Base-by-base conservation (phyloP, 2,329 filamentous ascomycete species). In the Neonectria coccinea region DNA sequence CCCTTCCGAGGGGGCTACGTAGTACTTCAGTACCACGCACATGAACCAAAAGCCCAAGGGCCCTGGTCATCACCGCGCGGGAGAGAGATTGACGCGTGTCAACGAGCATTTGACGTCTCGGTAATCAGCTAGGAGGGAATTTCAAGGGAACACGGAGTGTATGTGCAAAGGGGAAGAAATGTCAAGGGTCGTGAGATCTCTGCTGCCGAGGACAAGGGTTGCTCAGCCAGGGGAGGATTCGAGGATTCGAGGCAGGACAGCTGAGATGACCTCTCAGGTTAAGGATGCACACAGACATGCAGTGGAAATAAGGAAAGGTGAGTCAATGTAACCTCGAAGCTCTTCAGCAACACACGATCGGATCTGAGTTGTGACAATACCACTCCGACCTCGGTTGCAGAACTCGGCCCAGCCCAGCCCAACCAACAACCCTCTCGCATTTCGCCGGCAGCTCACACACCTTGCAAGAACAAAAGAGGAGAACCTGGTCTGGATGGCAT, bases 81-180 rank as follows among this genome's bases (percentile, higher is more conserved):
- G 42, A 53, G 54, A 48, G 45, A 52, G 57, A 53, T 52, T 60
- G 50, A 60, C 31, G 50, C 22, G 57, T 45, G 57, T 48, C 52
- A 31, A 33, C 5, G 42, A 39, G 27, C 18, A 12, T 50, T 52
- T 52, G 44, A 54, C 31, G 22, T 44, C 25, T 47, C 50, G 50
- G 50, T 31, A 54, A 60, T 59, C 56, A 59, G n/a, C 36, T 25
- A 42, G 48, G 44, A 18, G 44, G 27, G n/a, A 10, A 51, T 22
- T 5, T 9, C 29, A 51, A 12, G 4, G 6, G 20, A 10, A 4
- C n/a, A 11, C n/a, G 11, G 27, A 31, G 45, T 10, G 3, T 10
- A 6, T 25, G 16, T 29, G 16, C 16, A 18, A 27, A 29, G 9
- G 36, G 39, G n/a, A 31, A 29, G 25, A 33, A 9, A 25, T 36